These are phyloP conservation scores for Quillaja saponaria DNA, from an alignment of 306 rosid genomes.

Conservation along the genomic window DNA sequence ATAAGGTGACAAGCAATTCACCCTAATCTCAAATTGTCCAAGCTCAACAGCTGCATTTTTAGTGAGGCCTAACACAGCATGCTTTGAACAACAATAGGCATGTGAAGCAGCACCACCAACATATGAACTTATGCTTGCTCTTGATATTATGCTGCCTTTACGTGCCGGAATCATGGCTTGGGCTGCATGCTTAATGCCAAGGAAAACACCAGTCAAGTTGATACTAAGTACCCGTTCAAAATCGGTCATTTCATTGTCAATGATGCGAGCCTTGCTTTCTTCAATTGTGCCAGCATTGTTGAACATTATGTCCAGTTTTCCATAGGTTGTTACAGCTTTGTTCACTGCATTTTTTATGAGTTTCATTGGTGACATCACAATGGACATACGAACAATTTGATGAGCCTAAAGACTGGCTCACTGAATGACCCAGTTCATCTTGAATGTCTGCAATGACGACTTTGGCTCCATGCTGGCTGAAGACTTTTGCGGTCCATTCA, in stretches of 20 bases:
- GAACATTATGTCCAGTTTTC: conserved; percentile 81
- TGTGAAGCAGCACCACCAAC: conserved; percentile 68
- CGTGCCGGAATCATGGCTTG: conserved; percentile 60
- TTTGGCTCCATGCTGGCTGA: conserved; percentile 63
- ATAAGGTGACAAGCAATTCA: conserved; percentile 78
- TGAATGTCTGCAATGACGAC: conserved; percentile 71
- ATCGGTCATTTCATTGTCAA: conserved; percentile 57
- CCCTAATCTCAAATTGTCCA: conserved; percentile 78
- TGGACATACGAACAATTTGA: conserved; percentile 44
- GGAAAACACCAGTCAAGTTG: conserved; percentile 67
- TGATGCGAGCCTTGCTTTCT: conserved; percentile 44
- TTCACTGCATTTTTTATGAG: conserved; percentile 56
- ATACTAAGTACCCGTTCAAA: conserved; percentile 66
- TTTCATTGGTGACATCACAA: conserved; percentile 72
- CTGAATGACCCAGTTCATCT: conserved; percentile 55
- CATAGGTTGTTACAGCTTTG: conserved; percentile 36
- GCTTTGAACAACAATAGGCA: conserved; percentile 70
- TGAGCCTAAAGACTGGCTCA: conserved; percentile 44
- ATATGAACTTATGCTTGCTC: conserved; percentile 57
- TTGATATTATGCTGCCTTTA: conserved; percentile 58
- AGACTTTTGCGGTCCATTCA: conserved; percentile 56
- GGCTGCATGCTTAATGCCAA: conserved; percentile 74
- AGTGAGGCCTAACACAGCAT: conserved; percentile 68
- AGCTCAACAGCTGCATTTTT: conserved; percentile 76
- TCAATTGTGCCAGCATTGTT: conserved; percentile 73